A percentile compares a stretch with the other conserved stretches of the same genome.
These are phyloP conservation scores for Halophytophthora polymorphica DNA, from an alignment of 352 stramenopile genomes.

Conservation along the genomic window DNA sequence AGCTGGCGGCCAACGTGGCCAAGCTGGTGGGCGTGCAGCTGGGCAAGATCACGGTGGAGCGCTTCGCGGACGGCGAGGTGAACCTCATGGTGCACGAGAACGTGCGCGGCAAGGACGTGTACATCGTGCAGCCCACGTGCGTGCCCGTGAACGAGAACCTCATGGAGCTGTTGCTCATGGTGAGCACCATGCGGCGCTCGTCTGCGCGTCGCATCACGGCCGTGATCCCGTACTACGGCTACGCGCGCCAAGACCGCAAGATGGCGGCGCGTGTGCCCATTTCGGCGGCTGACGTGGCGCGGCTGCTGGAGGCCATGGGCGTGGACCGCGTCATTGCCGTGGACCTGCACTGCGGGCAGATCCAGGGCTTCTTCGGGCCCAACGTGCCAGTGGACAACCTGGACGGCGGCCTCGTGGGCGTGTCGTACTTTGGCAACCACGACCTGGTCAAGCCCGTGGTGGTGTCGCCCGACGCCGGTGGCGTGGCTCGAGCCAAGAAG, in stretches of 20 bases:
- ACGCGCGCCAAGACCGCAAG: slow-evolving; percentile 90
- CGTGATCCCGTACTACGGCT: slow-evolving; percentile 96
- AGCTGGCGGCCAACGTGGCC: slow-evolving; percentile 96
- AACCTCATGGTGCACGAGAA: slow-evolving; percentile 99
- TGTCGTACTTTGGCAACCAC: slow-evolving; percentile 94
- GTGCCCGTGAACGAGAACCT: slow-evolving; percentile 99
- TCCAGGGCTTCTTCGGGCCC: slow-evolving; percentile 98
- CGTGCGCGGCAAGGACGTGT: slow-evolving; percentile 99
- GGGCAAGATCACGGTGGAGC: slow-evolving; percentile 96
- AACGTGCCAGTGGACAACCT: slow-evolving; percentile 99
- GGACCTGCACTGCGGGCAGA: slow-evolving; percentile 87
- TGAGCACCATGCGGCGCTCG: slow-evolving; percentile 96
- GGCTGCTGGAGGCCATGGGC: slow-evolving; percentile 84
- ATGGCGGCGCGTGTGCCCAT: slow-evolving; percentile 97
- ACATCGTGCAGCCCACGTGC: slow-evolving; percentile 99
- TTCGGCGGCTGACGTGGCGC: slow-evolving; percentile 89
- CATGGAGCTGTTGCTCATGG: slow-evolving; percentile 98
- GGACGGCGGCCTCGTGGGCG: slow-evolving; percentile 92
- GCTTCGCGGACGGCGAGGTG: slow-evolving; percentile 99
- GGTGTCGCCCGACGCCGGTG: slow-evolving; percentile 98
- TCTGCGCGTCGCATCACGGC: slow-evolving; percentile 98
- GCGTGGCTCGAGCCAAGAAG: slow-evolving; percentile 99
- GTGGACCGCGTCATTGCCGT: slow-evolving; percentile 87
- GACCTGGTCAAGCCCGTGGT: slow-evolving; percentile 99
- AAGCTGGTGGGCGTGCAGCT: slow-evolving; percentile 97